Percentiles rank a stretch among this genome's conserved stretches.
phyloP scores from a whole-genome alignment of 176 grass and related monocot species.

The Eleusine coracana region DNA sequence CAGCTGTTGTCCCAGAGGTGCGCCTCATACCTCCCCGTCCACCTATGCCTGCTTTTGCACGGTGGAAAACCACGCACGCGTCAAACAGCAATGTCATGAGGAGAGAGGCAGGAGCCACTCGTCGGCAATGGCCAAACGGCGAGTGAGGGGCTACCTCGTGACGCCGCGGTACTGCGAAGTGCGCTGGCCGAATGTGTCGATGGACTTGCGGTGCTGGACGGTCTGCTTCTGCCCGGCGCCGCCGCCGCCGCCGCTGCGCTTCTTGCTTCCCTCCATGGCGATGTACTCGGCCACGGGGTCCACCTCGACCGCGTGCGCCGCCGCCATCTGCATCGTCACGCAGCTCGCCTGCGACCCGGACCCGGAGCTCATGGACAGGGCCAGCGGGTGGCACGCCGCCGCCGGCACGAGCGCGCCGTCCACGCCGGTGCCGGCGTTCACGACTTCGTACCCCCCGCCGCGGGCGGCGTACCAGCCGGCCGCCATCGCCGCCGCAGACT shows the following conservation, averaged over 20 bases:
- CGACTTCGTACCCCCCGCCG: not conserved
- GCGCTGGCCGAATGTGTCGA: constrained; percentile 97
- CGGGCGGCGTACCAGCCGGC: constrained; percentile 25
- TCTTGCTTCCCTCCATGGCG: constrained; percentile 61
- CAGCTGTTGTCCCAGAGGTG: constrained; percentile 99
- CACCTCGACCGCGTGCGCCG: not conserved
- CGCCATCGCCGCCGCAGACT: constrained; percentile 43
- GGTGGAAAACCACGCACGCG: constrained; percentile 28
- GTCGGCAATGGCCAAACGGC: no score
- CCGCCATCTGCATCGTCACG: constrained; percentile 53
- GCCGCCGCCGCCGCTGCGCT: constrained; percentile 55
- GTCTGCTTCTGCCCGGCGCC: constrained; percentile 54
- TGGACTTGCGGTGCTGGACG: constrained; percentile 88
- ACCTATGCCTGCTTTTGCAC: constrained; percentile 86
- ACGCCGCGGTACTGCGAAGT: constrained; percentile 97
- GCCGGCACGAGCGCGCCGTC: constrained; percentile 40
- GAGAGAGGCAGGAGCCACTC: not conserved
- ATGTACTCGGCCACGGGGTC: constrained; percentile 50
- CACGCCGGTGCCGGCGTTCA: not conserved
- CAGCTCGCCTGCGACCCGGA: constrained; percentile 79
- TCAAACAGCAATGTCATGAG: not conserved
- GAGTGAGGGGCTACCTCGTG: constrained; percentile 56
- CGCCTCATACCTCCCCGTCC: constrained; percentile 99
- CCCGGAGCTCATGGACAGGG: constrained; percentile 89
- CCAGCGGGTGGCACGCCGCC: constrained; percentile 59